Percentiles rank a stretch among this genome's conserved stretches.
Conservation (phyloP, 345 rosid genomes). For the Lepidium sativum region DNA sequence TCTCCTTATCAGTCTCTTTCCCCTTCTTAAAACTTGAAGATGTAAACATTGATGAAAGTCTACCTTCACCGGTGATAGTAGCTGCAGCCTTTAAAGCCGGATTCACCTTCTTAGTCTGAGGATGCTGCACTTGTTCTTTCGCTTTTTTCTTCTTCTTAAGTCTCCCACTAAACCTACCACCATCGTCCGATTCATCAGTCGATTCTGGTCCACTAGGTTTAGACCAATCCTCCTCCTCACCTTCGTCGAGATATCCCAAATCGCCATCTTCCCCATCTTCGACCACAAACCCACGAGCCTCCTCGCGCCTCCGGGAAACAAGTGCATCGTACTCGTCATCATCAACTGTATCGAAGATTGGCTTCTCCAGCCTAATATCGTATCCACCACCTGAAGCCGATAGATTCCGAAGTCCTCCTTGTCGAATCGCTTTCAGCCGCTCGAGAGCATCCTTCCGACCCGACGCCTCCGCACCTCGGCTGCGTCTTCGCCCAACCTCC, state of each 20-base stretch:
- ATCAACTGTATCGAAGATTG: constrained; percentile 62
- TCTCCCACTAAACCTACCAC: constrained; percentile 28
- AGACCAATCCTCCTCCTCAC: constrained; percentile 90
- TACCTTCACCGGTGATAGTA: constrained; percentile 76
- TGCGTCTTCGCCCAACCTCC: constrained; percentile 35
- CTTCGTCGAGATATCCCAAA: constrained; percentile 76
- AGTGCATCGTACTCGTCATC: constrained; percentile 71
- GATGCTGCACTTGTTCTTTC: constrained; percentile 11
- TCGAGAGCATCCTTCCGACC: constrained; percentile 58
- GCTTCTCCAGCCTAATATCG: constrained; percentile 57
- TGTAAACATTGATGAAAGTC: constrained; percentile 73
- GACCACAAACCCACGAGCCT: constrained; percentile 65
- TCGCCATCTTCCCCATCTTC: constrained; percentile 69
- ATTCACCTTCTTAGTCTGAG: constrained; percentile 46
- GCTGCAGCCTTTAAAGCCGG: constrained; percentile 66
- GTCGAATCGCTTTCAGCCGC: constrained; percentile 59
- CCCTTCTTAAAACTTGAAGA: constrained; percentile 61
- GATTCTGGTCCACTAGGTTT: constrained; percentile 43
- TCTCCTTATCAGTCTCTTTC: constrained; percentile 50
- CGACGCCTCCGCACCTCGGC: constrained; percentile 46
- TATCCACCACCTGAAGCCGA: constrained; percentile 51
- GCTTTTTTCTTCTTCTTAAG: constrained; percentile 46
- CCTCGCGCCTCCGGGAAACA: constrained; percentile 70
- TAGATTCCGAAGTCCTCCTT: constrained; percentile 64
- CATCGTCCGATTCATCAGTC: constrained; percentile 60